Percentiles rank a stretch among this genome's conserved stretches.
Conservation (phyloP, 2,329 filamentous ascomycete genomes). For the Hymenoscyphus albidus region DNA sequence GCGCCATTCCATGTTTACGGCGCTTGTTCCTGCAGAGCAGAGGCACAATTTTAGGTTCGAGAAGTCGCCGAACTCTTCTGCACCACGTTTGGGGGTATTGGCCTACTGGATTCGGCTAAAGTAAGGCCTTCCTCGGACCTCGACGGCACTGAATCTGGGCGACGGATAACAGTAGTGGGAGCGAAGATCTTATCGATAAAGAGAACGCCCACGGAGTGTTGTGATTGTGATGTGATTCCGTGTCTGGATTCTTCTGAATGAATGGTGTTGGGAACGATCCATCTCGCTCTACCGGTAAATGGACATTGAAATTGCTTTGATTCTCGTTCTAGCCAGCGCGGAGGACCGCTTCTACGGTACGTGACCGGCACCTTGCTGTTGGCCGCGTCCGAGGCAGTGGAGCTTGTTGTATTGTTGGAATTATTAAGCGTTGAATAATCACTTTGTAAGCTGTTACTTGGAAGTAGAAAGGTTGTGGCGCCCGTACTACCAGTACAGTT, state of each 20-base stretch:
- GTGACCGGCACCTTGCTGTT: not conserved
- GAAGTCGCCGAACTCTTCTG: constrained; percentile 3
- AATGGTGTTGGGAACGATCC: not conserved
- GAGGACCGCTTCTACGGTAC: not conserved
- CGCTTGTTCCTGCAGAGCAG: constrained; percentile 33
- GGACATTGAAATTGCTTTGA: too few relatives aligned
- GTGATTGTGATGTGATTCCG: not conserved
- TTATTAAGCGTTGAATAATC: not conserved
- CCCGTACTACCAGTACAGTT: not conserved
- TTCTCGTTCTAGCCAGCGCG: too few relatives aligned
- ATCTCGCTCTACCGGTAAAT: not conserved
- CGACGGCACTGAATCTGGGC: constrained; percentile 22
- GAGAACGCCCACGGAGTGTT: not conserved
- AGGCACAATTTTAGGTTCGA: constrained; percentile 28
- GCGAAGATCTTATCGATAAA: not conserved
- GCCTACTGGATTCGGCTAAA: not conserved
- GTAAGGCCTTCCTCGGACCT: constrained; percentile 21
- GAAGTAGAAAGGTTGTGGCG: not conserved
- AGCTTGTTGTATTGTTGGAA: not conserved
- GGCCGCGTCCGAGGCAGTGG: not conserved
- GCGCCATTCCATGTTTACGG: constrained; percentile 13
- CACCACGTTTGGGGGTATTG: constrained; percentile 9
- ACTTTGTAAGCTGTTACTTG: too few relatives aligned
- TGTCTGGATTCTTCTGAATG: not conserved
- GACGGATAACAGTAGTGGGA: not conserved